Conservation (phyloP, 495 filamentous ascomycete genomes). For the Extremus antarcticus region DNA sequence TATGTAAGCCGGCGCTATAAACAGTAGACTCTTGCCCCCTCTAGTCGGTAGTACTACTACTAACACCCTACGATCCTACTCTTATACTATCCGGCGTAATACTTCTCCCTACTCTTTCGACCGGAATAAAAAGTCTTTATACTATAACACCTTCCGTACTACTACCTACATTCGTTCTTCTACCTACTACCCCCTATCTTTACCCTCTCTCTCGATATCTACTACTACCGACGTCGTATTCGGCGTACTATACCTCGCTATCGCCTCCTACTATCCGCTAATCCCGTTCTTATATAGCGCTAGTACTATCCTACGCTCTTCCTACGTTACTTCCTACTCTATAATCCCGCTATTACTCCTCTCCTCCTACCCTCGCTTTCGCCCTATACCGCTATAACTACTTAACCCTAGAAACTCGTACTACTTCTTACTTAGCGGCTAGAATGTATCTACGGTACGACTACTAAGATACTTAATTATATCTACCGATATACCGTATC, state of each 20-base stretch:
- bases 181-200: not conserved
- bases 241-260: not conserved
- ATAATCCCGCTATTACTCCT: not conserved
- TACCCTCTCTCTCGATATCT: not conserved
- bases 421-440: constrained; percentile 2
- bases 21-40: constrained; percentile 6
- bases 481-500: constrained; percentile 4
- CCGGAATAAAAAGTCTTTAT: not conserved
- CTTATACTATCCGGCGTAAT: not conserved
- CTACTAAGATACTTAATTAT: constrained; percentile 3
- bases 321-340: not conserved
- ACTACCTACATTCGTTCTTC: not conserved
- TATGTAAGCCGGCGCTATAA: constrained; percentile 2
- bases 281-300: not conserved
- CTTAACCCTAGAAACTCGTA: not conserved
- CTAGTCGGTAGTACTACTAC: constrained; percentile 5
- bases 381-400: not conserved
- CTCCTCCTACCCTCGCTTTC: not conserved
- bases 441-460: constrained; percentile 2
- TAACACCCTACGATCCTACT: not conserved
- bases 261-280: not conserved
- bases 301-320: not conserved
- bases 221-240: no score
- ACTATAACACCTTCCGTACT: not conserved
- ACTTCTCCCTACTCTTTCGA: not conserved